A percentile compares a stretch with the other conserved stretches of the same genome.
These are phyloP conservation scores for Rhododendron simsii DNA, from an alignment of 148 eudicot genomes.

Conservation along the genomic window DNA sequence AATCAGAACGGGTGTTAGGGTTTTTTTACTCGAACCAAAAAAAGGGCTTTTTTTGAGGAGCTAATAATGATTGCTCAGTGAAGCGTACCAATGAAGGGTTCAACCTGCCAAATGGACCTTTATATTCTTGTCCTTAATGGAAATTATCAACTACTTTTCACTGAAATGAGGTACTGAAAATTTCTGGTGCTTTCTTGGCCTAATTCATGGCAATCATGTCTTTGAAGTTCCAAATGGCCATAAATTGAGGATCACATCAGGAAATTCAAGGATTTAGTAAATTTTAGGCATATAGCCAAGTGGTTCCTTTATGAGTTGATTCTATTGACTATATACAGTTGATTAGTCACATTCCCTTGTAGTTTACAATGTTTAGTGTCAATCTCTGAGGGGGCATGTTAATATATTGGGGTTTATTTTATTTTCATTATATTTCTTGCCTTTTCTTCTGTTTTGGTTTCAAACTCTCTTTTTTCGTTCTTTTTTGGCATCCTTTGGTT, in stretches of 20 bases:
- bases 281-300: background rate
- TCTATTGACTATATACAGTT: background rate
- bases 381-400: background rate
- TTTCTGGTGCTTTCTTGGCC: too few relatives aligned
- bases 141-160: background rate
- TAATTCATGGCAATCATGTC: too few relatives aligned
- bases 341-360: background rate
- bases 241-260: constrained; percentile 61
- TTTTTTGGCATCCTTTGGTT: background rate
- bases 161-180: background rate
- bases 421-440: too few relatives aligned
- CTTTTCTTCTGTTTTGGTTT: background rate
- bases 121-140: background rate
- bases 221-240: constrained; percentile 81
- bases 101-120: constrained; percentile 1
- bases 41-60: too few relatives aligned
- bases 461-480: background rate
- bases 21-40: too few relatives aligned
- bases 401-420: background rate
- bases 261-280: constrained; percentile 48
- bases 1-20: too few relatives aligned
- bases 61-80: background rate
- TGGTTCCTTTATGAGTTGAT: background rate
- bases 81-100: background rate
- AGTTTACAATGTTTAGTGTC: background rate